Base-by-base conservation (phyloP, 78 protist genomes). In the Chrysochromulina parva region DNA sequence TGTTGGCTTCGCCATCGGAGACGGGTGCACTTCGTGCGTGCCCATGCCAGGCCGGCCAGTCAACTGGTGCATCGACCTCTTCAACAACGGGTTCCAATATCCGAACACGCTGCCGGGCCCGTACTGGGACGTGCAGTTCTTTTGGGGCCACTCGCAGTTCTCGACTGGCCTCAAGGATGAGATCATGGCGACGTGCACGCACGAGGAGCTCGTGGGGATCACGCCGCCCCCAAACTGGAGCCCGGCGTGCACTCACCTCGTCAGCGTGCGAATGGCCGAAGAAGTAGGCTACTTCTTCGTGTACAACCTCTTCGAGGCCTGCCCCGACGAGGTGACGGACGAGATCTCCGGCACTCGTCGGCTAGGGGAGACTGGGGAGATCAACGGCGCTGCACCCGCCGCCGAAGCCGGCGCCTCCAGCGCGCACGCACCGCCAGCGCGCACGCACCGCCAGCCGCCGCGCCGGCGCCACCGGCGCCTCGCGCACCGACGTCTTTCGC, bases 261-360 rank as follows among this genome's bases (percentile, higher is more conserved):
- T 69, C 78, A 28, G 3, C 48, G 78, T 13, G 78, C 16, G 28
- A 50, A 69, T 69, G 78, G 14, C 48, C 7, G 10, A 14, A 3
- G 78, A 69, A 14, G 78, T 69, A 4, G 78, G 78, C 4, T 69
- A n/a, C 78, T 69, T 69, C 78, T 69, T 9, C 53, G 78, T 50
- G 11, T 69, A 69, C 78, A 69, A 69, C 50, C 78, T 69, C 4
- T 69, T n/a, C 50, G 78, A 69, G 78, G 78, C 78, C 50, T 69
- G 78, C 78, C 78, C 78, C 14, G 78, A 28, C 10, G 47, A 65
- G 71, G 71, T 65, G 19, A 38, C 38, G 38, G 38, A 38, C 38
- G 38, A 38, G 38, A 38, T 38, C 38, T 38, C 38, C 38, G 38
- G 38, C 38, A 38, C 38, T 38, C 38, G 38, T 38, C 38, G 38